Evolutionary conservation across 2,329 filamentous ascomycete genomes (phyloP).

Genomic region (Volutella citrinella): DNA sequence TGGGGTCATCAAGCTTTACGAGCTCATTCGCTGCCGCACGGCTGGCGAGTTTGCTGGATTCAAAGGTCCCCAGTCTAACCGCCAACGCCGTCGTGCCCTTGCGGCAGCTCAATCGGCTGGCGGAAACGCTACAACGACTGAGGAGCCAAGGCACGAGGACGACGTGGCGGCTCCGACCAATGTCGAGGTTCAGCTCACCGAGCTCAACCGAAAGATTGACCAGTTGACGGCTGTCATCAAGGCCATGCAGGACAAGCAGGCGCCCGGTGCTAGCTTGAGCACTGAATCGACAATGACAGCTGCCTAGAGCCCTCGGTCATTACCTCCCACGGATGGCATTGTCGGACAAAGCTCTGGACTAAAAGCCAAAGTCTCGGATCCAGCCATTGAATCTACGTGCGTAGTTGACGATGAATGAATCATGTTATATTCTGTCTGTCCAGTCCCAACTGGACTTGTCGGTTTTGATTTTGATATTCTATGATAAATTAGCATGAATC

Average conservation of each 20-base stretch:
- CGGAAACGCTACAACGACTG: too few relatives aligned
- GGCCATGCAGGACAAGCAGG: conserved; percentile 42
- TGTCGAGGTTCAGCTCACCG: conserved; percentile 50
- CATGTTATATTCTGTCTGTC: too few relatives aligned
- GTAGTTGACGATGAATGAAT: too few relatives aligned
- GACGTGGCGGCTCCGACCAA: conserved; percentile 37
- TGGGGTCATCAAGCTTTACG: conserved; percentile 65
- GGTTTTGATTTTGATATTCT: too few relatives aligned
- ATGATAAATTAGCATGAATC: too few relatives aligned
- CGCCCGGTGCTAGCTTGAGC: conserved; percentile 11
- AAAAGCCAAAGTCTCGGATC: too few relatives aligned
- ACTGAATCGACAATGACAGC: conserved; percentile 3
- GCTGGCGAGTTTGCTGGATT: conserved; percentile 46
- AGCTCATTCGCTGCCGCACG: conserved; percentile 44
- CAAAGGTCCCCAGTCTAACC: conserved; percentile 40
- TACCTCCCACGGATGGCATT: too few relatives aligned
- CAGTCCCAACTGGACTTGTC: too few relatives aligned
- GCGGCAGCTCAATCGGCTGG: conserved; percentile 16
- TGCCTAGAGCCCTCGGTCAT: conserved; percentile 12
- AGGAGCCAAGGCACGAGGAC: conserved; percentile 27
- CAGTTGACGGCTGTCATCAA: conserved; percentile 52
- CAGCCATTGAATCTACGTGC: too few relatives aligned
- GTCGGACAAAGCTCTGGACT: too few relatives aligned
- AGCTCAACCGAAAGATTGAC: conserved; percentile 57
- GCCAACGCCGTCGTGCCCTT: conserved; percentile 14